Evolutionary conservation across 2,329 filamentous ascomycete species (phyloP).

Genomic region (Dothidotthia symphoricarpi): DNA sequence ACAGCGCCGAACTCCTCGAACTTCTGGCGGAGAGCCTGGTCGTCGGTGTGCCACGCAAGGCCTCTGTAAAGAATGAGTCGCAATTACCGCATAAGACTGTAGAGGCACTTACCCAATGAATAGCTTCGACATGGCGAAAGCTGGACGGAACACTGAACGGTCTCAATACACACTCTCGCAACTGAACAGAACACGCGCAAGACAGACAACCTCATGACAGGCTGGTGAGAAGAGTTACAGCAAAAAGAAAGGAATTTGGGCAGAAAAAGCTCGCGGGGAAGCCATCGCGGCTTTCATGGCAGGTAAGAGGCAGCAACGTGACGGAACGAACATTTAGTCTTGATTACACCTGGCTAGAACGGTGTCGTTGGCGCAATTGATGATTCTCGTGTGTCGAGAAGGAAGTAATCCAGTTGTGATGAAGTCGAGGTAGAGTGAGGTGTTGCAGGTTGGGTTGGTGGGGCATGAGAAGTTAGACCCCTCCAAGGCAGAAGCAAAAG

Average conservation of each 20-base stretch:
- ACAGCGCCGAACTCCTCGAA: slow-evolving; percentile 89
- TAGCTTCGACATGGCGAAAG: slow-evolving; percentile 76
- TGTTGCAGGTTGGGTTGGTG: slow-evolving; percentile 25
- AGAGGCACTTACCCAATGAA: slow-evolving; percentile 76
- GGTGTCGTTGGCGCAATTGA: slow-evolving; percentile 26
- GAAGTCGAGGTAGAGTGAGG: slow-evolving; percentile 26
- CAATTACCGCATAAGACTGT: background rate
- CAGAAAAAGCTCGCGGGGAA: slow-evolving; percentile 23
- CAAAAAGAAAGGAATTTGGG: slow-evolving; percentile 17
- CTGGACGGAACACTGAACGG: slow-evolving; percentile 39
- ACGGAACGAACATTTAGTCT: slow-evolving; percentile 44
- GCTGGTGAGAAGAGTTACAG: slow-evolving; percentile 17
- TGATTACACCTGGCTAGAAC: slow-evolving; percentile 27
- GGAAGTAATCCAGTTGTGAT: slow-evolving; percentile 13
- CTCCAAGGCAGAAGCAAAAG: slow-evolving; percentile 27
- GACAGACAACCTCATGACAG: slow-evolving; percentile 29
- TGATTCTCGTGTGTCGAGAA: slow-evolving; percentile 15
- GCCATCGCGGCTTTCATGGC: slow-evolving; percentile 31
- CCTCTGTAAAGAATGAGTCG: slow-evolving; percentile 59
- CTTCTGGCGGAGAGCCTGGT: slow-evolving; percentile 79
- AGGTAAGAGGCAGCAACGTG: slow-evolving; percentile 36
- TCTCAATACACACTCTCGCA: slow-evolving; percentile 42
- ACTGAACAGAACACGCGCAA: slow-evolving; percentile 25
- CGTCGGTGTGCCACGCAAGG: slow-evolving; percentile 98
- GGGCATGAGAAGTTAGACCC: slow-evolving; percentile 34